Evolutionary conservation across 495 filamentous ascomycete genomes (phyloP), one percentile per base, ranked within the genome.

Genomic region (Aspergillus steynii): DNA sequence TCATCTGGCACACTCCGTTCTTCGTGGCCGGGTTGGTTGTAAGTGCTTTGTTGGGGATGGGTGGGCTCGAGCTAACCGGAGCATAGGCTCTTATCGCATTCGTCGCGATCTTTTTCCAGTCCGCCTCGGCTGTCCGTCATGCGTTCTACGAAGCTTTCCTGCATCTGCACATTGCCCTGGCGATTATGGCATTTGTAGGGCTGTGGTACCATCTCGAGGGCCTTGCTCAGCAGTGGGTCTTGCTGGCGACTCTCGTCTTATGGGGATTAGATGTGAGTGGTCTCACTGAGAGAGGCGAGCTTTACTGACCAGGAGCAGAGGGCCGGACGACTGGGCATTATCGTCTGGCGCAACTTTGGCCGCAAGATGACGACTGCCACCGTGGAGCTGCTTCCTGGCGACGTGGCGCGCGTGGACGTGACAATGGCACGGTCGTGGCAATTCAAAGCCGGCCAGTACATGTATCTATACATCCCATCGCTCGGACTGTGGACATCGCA

Each of bases 261-360:
- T 80, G 77, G 77, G 77, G 72, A 9, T 58, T 77, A 14, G 77
- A 80, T 65, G 74, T 75, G 56, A 55, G 71, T 58, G 31, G 4
- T 51, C 26, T 10, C 37, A 46, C 9, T 9, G 5, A 32, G 1
- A 12, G 20, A 46, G 34, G 89, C 37, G 53, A 20, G 10, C 15
- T 27, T 45, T n/a, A 27, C 14, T 55, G 8, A 55, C 37, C 7
- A 5, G 5, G 15, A 29, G 28, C 82, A 92, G 67, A 85, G 90
- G 59, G 61, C 72, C 8, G 66, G 79, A 20, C 85, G 90, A 32
- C 65, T 82, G 10, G 64, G 65, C 12, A 76, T 77, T 29, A 62
- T 86, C 6, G 55, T 82, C 31, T 94, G 92, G 77, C 84, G 85
- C 69, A 96, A 84, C 59, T 65, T 74, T 58, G 70, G 74, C 46